These are phyloP conservation scores for Diaporthe citrichinensis DNA, from an alignment of 2,329 filamentous ascomycete genomes.

Conservation along the genomic window DNA sequence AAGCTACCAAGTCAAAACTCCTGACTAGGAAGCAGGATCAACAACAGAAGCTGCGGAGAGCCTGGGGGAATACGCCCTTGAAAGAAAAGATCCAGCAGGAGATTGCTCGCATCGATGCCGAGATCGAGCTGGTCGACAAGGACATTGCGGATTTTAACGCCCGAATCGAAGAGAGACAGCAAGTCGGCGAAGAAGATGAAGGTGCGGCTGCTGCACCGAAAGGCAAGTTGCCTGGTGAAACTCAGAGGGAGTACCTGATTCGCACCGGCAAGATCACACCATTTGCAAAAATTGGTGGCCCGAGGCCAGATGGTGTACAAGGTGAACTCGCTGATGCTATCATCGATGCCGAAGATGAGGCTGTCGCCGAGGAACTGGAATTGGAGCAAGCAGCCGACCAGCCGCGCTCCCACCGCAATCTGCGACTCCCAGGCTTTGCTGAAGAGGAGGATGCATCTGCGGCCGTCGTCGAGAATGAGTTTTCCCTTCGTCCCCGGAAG, in stretches of 20 bases:
- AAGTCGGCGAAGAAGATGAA: conserved; percentile 62
- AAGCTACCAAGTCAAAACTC: conserved; percentile 69
- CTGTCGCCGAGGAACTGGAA: conserved; percentile 64
- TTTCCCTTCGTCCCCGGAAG: conserved; percentile 71
- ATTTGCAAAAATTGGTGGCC: conserved; percentile 83
- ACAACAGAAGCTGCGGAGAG: conserved; percentile 61
- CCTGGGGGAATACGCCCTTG: conserved; percentile 61
- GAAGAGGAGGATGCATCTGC: conserved; percentile 58
- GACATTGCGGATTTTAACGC: conserved; percentile 86
- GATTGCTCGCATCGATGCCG: conserved; percentile 74
- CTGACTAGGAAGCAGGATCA: conserved; percentile 74
- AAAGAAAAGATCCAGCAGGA: conserved; percentile 74
- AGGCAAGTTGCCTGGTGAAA: conserved; percentile 82
- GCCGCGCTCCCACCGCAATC: conserved; percentile 77
- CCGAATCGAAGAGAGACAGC: conserved; percentile 83
- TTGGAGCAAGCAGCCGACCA: conserved; percentile 58
- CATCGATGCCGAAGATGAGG: conserved; percentile 85
- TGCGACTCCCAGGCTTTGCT: conserved; percentile 81
- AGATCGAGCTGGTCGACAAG: conserved; percentile 74
- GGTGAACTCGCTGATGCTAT: conserved; percentile 83
- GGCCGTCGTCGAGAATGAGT: conserved; percentile 63
- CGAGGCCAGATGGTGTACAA: conserved; percentile 72
- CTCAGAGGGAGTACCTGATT: conserved; percentile 89
- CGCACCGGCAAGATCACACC: conserved; percentile 98
- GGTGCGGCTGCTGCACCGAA: conserved; percentile 62